Evolutionary conservation across 2,329 filamentous ascomycete species (phyloP).

Genomic region (Monilinia vaccinii-corymbosi): DNA sequence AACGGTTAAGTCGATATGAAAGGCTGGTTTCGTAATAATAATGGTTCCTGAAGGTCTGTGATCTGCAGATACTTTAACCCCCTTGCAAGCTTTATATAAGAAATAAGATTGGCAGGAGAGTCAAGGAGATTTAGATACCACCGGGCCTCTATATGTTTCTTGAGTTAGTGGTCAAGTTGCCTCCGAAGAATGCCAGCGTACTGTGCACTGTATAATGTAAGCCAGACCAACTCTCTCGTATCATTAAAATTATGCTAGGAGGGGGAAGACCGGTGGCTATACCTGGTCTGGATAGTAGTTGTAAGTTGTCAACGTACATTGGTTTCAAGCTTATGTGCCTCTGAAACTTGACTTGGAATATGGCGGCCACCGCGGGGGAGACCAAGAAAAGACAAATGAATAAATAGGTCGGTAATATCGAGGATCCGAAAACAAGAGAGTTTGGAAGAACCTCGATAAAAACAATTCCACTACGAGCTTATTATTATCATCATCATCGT

Average conservation of each 20-base stretch:
- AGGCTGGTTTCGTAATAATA: not conserved
- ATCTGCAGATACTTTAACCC: not conserved
- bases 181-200: too few relatives aligned
- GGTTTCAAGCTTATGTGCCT: slow-evolving; percentile 10
- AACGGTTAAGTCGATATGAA: not conserved
- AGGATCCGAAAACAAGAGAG: not conserved
- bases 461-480: not conserved
- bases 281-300: not conserved
- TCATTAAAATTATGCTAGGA: slow-evolving; percentile 9
- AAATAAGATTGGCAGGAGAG: slow-evolving; percentile 11
- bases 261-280: not conserved
- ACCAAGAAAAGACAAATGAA: not conserved
- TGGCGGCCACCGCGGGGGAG: slow-evolving; percentile 2
- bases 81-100: slow-evolving; percentile 9
- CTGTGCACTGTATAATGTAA: too few relatives aligned
- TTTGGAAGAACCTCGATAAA: not conserved
- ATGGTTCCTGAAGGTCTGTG: not conserved
- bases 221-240: not conserved
- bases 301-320: not conserved
- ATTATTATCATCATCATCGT: not conserved
- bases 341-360: slow-evolving; percentile 5
- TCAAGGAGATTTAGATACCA: slow-evolving; percentile 6
- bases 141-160: too few relatives aligned
- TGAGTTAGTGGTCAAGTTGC: too few relatives aligned
- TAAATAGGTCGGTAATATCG: not conserved